A percentile compares a stretch with the other conserved stretches of the same genome.
Conservation (phyloP, 129 eudicot genomes). For the Scalesia atractyloides region DNA sequence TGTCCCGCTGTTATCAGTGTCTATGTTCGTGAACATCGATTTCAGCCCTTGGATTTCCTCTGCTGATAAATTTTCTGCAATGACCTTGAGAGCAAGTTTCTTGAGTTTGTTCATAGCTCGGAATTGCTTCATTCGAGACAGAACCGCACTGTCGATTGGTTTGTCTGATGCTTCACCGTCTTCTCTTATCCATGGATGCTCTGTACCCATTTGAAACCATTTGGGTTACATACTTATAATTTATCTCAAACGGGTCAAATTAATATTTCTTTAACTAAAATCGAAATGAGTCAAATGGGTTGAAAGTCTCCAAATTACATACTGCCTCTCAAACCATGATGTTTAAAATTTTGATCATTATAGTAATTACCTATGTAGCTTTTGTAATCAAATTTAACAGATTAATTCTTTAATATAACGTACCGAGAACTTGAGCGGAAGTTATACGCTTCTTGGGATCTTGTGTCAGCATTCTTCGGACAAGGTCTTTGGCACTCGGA, state of each 20-base stretch:
- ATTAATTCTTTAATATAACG: not conserved
- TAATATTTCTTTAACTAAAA: not conserved
- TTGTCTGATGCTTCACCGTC: constrained; percentile 93
- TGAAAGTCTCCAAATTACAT: not conserved
- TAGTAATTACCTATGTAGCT: not conserved
- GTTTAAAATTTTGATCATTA: not conserved
- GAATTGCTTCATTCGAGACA: constrained; percentile 93
- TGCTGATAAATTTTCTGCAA: constrained; percentile 79
- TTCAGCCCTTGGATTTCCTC: constrained; percentile 93
- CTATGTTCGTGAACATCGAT: constrained; percentile 79
- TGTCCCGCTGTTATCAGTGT: constrained; percentile 86
- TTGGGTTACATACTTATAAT: not conserved
- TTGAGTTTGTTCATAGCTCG: constrained; percentile 98
- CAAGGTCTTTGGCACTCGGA: constrained; percentile 80
- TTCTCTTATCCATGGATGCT: constrained; percentile 92
- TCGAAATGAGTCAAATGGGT: not conserved
- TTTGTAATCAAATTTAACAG: not conserved
- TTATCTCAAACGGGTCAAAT: not conserved
- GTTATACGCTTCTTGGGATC: constrained; percentile 80
- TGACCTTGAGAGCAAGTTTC: constrained; percentile 94
- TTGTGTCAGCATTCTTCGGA: constrained; percentile 68
- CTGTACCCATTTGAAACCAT: constrained; percentile 36
- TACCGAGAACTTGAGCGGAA: constrained; percentile 90
- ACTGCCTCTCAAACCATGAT: not conserved
- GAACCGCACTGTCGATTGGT: constrained; percentile 90